These are phyloP conservation scores for Posidonia australis DNA, from an alignment of 106 monocot species.

Conservation along the genomic window DNA sequence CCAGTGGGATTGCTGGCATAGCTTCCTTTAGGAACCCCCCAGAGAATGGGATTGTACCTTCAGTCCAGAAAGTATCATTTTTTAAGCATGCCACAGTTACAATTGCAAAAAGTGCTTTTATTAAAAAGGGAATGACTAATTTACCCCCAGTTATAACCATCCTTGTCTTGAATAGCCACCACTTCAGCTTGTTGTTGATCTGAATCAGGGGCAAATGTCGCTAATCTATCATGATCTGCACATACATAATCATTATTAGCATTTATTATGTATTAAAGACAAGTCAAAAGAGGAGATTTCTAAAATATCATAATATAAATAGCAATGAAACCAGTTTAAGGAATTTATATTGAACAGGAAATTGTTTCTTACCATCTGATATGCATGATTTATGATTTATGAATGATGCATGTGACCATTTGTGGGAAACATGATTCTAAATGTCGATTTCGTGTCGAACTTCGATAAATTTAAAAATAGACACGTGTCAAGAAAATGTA, in stretches of 20 bases:
- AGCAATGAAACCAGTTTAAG: not conserved
- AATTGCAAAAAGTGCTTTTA: not conserved
- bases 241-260: not conserved
- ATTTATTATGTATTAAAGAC: not conserved
- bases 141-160: slow-evolving; percentile 94
- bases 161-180: slow-evolving; percentile 51
- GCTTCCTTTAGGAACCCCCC: slow-evolving; percentile 94
- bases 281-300: slow-evolving; percentile 4
- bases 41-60: slow-evolving; percentile 86
- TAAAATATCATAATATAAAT: not conserved
- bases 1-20: slow-evolving; percentile 67
- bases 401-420: too few relatives aligned
- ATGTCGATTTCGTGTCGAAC: too few relatives aligned
- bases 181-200: slow-evolving; percentile 71
- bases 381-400: too few relatives aligned
- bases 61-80: not conserved
- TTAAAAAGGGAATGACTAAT: not conserved
- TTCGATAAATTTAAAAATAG: too few relatives aligned
- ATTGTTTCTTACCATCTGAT: too few relatives aligned
- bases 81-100: not conserved
- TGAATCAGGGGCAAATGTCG: slow-evolving; percentile 52
- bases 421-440: too few relatives aligned
- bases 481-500: too few relatives aligned
- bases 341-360: too few relatives aligned
- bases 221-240: slow-evolving; percentile 49